Evolutionary conservation across 208 protist genomes (phyloP).

Genomic region (Naegleria fowleri): DNA sequence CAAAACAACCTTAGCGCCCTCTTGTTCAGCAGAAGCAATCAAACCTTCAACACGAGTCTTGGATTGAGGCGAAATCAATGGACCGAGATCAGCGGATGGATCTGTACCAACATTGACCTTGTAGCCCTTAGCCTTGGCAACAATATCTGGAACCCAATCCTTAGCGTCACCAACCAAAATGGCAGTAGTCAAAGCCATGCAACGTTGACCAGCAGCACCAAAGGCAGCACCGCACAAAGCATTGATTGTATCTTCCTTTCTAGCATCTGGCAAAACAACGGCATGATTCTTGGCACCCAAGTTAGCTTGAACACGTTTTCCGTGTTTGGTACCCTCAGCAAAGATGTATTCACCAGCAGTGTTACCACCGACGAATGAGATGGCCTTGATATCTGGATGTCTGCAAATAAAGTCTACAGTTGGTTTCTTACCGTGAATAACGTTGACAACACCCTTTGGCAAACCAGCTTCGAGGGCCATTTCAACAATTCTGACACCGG

Average conservation of each 20-base stretch:
- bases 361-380: conserved; percentile 80
- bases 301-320: conserved; percentile 84
- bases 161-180: conserved; percentile 73
- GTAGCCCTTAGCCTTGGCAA: conserved; percentile 52
- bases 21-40: conserved; percentile 52
- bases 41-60: conserved; percentile 59
- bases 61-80: conserved; percentile 62
- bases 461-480: conserved; percentile 60
- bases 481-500: conserved; percentile 41
- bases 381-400: conserved; percentile 66
- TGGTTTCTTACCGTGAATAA: conserved; percentile 67
- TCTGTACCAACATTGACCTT: conserved; percentile 47
- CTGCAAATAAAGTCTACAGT: conserved; percentile 87
- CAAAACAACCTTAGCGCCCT: conserved; percentile 58
- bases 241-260: conserved; percentile 64
- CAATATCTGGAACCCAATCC: conserved; percentile 63
- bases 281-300: conserved; percentile 88
- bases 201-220: conserved; percentile 81
- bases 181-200: conserved; percentile 81
- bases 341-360: conserved; percentile 73
- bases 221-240: conserved; percentile 69
- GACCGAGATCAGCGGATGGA: conserved; percentile 57
- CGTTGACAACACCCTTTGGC: conserved; percentile 66
- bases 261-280: conserved; percentile 72
- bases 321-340: conserved; percentile 58